Conservation (phyloP, 106 monocot species). For the Phalaenopsis equestris region DNA sequence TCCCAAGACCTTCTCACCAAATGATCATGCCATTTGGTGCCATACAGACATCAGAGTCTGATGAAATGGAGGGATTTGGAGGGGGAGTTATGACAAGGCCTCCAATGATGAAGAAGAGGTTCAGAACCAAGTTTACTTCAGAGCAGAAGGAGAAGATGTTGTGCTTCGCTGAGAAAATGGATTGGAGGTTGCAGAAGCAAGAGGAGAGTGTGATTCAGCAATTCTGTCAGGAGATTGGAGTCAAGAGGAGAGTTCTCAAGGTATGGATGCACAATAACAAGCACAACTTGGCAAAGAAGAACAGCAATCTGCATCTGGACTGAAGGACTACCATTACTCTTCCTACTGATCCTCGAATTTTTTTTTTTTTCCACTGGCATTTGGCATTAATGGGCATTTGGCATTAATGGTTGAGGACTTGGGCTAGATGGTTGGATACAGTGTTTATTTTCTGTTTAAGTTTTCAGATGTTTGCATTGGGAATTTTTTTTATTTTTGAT, state of each 20-base stretch:
- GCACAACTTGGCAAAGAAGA: constrained; percentile 30
- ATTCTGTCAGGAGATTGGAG: constrained; percentile 53
- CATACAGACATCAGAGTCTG: constrained; percentile 37
- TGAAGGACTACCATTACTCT: not conserved
- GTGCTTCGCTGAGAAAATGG: constrained; percentile 44
- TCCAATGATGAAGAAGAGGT: constrained; percentile 41
- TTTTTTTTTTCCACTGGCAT: not conserved
- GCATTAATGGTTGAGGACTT: constrained; percentile 4
- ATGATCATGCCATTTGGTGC: constrained; percentile 78
- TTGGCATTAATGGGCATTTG: not conserved
- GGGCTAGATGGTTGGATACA: not conserved
- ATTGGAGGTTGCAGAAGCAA: constrained; percentile 46
- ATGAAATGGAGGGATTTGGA: constrained; percentile 35
- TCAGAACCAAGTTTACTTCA: constrained; percentile 66
- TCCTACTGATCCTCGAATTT: not conserved
- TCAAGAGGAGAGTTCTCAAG: constrained; percentile 49
- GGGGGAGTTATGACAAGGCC: constrained; percentile 8
- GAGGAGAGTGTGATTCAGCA: constrained; percentile 41
- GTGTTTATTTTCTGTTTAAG: constrained; percentile 2
- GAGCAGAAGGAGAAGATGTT: constrained; percentile 83
- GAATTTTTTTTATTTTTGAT: not conserved
- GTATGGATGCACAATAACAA: constrained; percentile 76
- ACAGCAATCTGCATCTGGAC: not conserved
- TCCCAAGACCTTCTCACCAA: constrained; percentile 24
- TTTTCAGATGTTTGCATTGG: not conserved